Base-by-base conservation (phyloP, 2,329 filamentous ascomycete genomes). In the Colletotrichum siamense region DNA sequence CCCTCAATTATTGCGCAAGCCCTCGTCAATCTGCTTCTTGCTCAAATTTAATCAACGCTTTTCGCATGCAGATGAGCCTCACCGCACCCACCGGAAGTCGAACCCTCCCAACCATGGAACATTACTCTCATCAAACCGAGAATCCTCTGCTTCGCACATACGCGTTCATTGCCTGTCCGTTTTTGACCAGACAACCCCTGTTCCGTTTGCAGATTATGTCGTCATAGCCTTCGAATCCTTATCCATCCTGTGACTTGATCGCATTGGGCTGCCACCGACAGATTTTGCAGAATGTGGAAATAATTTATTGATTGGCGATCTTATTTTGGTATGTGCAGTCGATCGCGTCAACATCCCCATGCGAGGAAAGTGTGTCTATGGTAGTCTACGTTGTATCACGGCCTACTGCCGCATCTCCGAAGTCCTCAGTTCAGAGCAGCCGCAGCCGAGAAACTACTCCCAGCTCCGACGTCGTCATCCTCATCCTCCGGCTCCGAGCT, bases 401-500 rank as follows among this genome's bases (percentile, higher is more conserved):
- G 18, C 44, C 10, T 12, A 7, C 44, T 1, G 18, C 4, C 26
- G 59, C 9, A 8, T 32, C 26, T 15, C 5, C 4, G 18, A 39
- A 36, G n/a, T 39, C 44, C 72, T 16, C 12, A 13, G 32, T 62
- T 62, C 59, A 59, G 3, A 16, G 24, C 26, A n/a, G 15, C n/a
- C 8, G 68, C 73, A 16, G 57, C 32, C 63, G 73, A 68, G n/a
- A 77, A 28, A 65, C 59, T 69, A 55, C 63, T 69, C 15, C 69
- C 73, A 30, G 32, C 65, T 1, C 22, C 63, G n/a, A 22, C 30
- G 12, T 63, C 69, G n/a, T n/a, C 18, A 0, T 82, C 78, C 3
- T 71, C 75, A 6, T 84, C 83, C 22, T 10, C 18, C 28, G 59
- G 8, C 6, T 49, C 44, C 9, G 28, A 22, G 8, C 12, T 62